Percentiles rank a stretch among this genome's conserved stretches.
These are phyloP conservation scores for Yamadazyma sp. DNA, from an alignment of 1,139 yeast species.

Conservation along the genomic window DNA sequence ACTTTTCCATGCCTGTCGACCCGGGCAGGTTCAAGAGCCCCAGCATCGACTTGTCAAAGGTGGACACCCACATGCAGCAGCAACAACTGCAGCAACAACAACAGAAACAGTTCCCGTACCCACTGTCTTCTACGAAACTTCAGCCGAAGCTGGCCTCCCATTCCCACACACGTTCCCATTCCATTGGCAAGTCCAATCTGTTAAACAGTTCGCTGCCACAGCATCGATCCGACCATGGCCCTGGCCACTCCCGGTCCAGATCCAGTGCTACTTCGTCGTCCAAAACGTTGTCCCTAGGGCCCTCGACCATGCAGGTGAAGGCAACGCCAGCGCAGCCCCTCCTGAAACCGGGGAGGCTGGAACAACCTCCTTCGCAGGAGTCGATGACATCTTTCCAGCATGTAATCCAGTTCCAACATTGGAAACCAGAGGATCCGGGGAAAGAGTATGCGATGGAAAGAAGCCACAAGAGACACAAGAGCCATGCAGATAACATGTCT, in stretches of 20 bases:
- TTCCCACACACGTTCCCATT: slow-evolving; percentile 2
- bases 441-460: slow-evolving; percentile 8
- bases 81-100: too few species aligned
- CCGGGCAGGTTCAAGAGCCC: slow-evolving; percentile 11
- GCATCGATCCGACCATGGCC: slow-evolving; percentile 4
- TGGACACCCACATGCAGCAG: slow-evolving; percentile 12
- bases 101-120: slow-evolving; percentile 1
- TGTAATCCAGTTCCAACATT: slow-evolving; percentile 52
- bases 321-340: slow-evolving; percentile 49
- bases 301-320: slow-evolving; percentile 43
- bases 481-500: slow-evolving; percentile 19
- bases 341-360: slow-evolving; percentile 31
- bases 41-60: slow-evolving; percentile 16
- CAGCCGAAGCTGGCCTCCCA: not conserved
- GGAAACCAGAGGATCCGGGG: slow-evolving; percentile 46
- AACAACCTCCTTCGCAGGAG: slow-evolving; percentile 45
- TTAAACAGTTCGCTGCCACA: too few species aligned
- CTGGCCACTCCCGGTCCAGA: slow-evolving; percentile 12
- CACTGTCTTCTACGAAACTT: not conserved
- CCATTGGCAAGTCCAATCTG: slow-evolving; percentile 1
- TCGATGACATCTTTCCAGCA: slow-evolving; percentile 55
- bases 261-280: slow-evolving; percentile 4
- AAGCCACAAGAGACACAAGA: slow-evolving; percentile 18
- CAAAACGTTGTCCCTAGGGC: slow-evolving; percentile 23
- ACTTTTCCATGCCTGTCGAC: slow-evolving; percentile 45